phyloP scores from a whole-genome alignment of 83 land plant genomes.

The Thuja plicata region DNA sequence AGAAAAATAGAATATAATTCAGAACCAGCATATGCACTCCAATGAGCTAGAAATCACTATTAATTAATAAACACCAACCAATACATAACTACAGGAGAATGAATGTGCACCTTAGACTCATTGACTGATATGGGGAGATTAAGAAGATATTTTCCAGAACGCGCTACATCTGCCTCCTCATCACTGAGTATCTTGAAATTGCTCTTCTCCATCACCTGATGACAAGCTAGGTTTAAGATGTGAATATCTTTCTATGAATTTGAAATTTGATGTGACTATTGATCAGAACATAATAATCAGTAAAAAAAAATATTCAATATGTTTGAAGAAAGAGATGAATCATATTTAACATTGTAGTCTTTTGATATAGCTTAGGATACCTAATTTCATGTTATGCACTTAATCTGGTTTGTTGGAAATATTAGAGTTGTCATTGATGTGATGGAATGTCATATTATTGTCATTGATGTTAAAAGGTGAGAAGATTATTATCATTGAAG shows the following conservation, averaged over 20 bases:
- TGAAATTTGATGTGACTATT: background rate
- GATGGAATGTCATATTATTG: no score
- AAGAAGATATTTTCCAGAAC: slow-evolving; percentile 81
- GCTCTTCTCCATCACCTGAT: slow-evolving; percentile 87
- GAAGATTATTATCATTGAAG: no score
- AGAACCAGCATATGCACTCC: background rate
- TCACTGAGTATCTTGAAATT: slow-evolving; percentile 81
- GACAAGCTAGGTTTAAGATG: slow-evolving; percentile 6
- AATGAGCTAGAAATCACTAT: background rate
- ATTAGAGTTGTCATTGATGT: no score
- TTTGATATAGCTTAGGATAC: background rate
- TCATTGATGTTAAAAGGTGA: no score
- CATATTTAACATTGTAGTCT: background rate
- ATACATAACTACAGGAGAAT: background rate
- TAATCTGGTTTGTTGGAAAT: background rate
- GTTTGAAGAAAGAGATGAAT: background rate
- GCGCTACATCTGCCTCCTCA: slow-evolving; percentile 77
- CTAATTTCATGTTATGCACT: background rate
- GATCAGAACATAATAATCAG: background rate
- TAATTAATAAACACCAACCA: background rate
- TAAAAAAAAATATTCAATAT: background rate
- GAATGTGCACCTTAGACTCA: slow-evolving; percentile 62
- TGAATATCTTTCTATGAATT: background rate
- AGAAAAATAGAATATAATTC: slow-evolving; percentile 4
- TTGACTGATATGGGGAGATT: slow-evolving; percentile 90